Evolutionary conservation across 371 early-diverging fungal genomes (phyloP), one percentile per base, ranked within the genome.

Genomic region (Nosema muscidifuracis): DNA sequence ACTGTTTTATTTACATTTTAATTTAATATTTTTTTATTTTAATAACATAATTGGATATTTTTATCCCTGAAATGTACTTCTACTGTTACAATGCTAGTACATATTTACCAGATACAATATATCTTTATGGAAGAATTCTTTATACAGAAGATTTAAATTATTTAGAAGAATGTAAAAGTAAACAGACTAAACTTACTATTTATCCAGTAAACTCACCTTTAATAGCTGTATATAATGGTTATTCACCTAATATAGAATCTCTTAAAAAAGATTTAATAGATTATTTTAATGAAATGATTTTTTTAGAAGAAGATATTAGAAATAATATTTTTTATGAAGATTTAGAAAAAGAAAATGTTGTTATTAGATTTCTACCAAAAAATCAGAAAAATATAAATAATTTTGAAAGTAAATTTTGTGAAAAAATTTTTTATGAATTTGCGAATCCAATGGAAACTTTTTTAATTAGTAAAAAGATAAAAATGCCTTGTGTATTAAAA

Each of bases 381-480:
- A 65, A 34, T 7, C 68, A 65, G 1, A 64, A 38, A 20, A 56
- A 42, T 7, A 44, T 71, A 28, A 38, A 56, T 15, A 64, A 53
- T 18, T 71, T 76, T 53, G 31, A 73, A 22, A 53, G 50, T 34
- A 64, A 74, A 2, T 64, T 62, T 57, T 75, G 62, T 43, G 62
- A 61, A 12, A 38, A 67, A 13, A 57, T 68, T n/a, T 28, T 74
- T 31, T 69, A 67, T 55, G 78, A 77, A 50, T 84, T 82, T 71
- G 13, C 24, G 0, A 67, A 55, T 50, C 82, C 81, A 10, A 53
- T 81, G 24, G 83, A 84, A 60, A 66, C 80, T 12, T 55, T 82
- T 42, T 68, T 84, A 30, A 71, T 84, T 20, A 72, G 71, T 4
- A 75, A 75, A 72, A 71, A 68, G 24, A 74, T 84, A n/a, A 78